Evolutionary conservation across 768 basidiomycete species (phyloP), one percentile per base, ranked within the genome.

Genomic region (Panaeolus cyanescens): DNA sequence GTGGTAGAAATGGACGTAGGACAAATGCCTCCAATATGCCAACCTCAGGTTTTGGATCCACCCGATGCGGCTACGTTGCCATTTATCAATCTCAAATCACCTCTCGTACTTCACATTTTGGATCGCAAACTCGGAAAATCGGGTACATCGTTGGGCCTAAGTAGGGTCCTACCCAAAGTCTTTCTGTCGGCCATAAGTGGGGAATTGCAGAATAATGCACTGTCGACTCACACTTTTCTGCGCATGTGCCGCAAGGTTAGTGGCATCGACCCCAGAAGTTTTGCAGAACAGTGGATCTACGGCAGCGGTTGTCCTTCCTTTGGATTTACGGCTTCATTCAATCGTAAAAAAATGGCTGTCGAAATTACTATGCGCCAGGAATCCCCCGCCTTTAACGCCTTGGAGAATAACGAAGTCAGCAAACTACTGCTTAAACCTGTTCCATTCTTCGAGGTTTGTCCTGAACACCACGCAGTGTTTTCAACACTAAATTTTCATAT

Each of bases 221-320:
- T 99, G 8, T 93, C 94, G 0, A 99, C 97, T 0, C 90, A 93
- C 64, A 85, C 88, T 20, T 99, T 99, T 76, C 82, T 99, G 62
- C 79, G 95, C 60, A 95, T 87, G 42, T 99, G 96, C 70, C 82
- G 96, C 66, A 99, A 96, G 75, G 91, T 96, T 63, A 93, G 92
- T 70, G 93, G 95, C 9, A 90, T 93, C 17, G 96, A 99, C 70
- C 84, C 91, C 22, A 83, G 91, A 58, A 85, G 86, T 30, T 99
- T 99, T 70, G 93, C 94, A n/a, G 95, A 99, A 69, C 96, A 99
- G 73, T 99, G 97, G 97, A 94, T 99, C 63, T 97, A 95, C 69
- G 96, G 96, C 12, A 95, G 92, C 72, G 97, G 97, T 20, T 97
- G 95, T 72, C 97, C 97, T 0, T 84, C 89, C 2, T 95, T 99